Evolutionary conservation across 352 stramenopile species (phyloP), one percentile per base, ranked within the genome.

Genomic region (Globisporangium okanoganense): DNA sequence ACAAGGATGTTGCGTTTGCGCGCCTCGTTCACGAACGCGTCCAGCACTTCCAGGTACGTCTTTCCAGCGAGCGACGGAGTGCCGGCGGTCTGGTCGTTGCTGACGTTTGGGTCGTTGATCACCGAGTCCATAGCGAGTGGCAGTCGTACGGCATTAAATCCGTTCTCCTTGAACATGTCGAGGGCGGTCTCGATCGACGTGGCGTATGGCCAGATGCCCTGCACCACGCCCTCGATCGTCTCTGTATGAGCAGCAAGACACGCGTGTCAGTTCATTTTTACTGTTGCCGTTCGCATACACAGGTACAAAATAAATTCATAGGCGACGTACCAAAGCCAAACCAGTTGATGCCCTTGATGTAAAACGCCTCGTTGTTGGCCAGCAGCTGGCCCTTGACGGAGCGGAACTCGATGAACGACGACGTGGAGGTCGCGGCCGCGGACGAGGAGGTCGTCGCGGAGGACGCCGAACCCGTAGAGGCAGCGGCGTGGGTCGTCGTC

Each of bases 331-430:
- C 76, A 13, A 65, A 72, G 56, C 80, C 80, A 58, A 90, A 90
- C 78, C 78, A 90, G 65, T 90, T 90, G 56, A 88, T 81, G 57
- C 80, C 80, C 58, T 85, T 86, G 66, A 90, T 69, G 61, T 82
- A 69, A 56, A 90, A 78, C 53, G 69, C 63, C 67, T 83, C 66
- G 60, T 71, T 75, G 61, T 85, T 69, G 14, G 78, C 80, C 29
- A 76, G 69, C 50, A 90, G 66, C 47, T 82, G 49, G 7, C 78
- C 80, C 41, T 90, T 66, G 10, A 83, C 69, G 20, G 78, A 87
- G 41, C 72, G 77, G 66, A 90, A 90, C 44, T 85, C 68, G 61
- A 88, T 78, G 55, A 86, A 84, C 27, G 53, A 75, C n/a, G 56
- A 56, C 9, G 50, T 45, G 3, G 35, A 43, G 29, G 33, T 14